phyloP scores from a whole-genome alignment of 805 yeast genomes.

The Lipomyces yamadae region DNA sequence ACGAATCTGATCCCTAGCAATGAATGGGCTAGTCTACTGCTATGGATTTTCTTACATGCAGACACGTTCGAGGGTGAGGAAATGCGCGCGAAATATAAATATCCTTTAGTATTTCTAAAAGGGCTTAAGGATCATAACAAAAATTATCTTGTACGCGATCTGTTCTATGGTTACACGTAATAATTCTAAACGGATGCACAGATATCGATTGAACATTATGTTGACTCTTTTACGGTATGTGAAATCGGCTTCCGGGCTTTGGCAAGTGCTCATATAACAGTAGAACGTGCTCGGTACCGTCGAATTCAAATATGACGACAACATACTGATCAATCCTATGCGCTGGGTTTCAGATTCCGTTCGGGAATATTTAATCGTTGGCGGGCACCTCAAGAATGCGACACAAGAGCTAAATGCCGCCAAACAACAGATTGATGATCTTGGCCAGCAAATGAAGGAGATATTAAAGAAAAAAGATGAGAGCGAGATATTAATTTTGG shows the following conservation, averaged over 20 bases:
- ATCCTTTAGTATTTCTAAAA: conserved; percentile 18
- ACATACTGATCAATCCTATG: conserved; percentile 1
- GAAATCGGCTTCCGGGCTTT: not conserved
- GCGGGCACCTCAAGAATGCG: not conserved
- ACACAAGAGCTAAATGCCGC: not conserved
- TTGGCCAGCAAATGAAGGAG: conserved; percentile 14
- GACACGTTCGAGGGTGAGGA: conserved; percentile 10
- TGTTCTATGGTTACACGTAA: not conserved
- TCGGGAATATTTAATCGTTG: conserved; percentile 3
- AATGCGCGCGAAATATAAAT: conserved; percentile 11
- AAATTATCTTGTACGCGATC: not conserved
- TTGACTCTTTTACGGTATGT: conserved; percentile 21
- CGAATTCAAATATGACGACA: conserved; percentile 9
- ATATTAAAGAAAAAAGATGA: conserved; percentile 15
- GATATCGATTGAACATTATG: conserved; percentile 16
- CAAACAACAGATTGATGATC: not conserved
- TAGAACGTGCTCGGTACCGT: conserved; percentile 20
- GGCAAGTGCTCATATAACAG: not conserved
- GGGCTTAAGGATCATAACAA: conserved; percentile 8
- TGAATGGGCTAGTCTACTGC: conserved; percentile 19
- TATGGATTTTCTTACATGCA: conserved; percentile 13
- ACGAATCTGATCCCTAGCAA: conserved; percentile 7
- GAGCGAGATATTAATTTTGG: conserved; percentile 16
- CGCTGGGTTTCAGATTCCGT: conserved; percentile 18
- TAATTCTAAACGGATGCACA: not conserved